Conservation (phyloP, 805 yeast species). For the Metschnikowia rubicola region DNA sequence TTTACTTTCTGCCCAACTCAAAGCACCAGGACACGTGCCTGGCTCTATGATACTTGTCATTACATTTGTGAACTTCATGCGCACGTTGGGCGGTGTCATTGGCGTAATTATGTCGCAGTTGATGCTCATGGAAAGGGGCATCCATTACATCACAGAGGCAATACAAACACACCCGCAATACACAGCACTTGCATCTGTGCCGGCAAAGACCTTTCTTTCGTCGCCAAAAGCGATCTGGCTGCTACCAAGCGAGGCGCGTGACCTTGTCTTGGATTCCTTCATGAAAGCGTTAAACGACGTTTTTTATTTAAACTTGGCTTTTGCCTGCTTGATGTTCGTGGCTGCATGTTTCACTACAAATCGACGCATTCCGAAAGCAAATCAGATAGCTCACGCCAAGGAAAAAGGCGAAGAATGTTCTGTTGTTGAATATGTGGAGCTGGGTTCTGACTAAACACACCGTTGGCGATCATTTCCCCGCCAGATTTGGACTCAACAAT, state of each 20-base stretch:
- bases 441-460: no score
- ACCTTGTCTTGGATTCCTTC: constrained; percentile 23
- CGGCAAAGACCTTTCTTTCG: constrained; percentile 11
- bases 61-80: constrained; percentile 30
- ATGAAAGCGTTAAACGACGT: constrained; percentile 18
- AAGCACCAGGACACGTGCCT: constrained; percentile 33
- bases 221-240: constrained; percentile 27
- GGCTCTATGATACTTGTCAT: constrained; percentile 37
- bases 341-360: constrained; percentile 15
- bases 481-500: no score
- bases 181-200: constrained; percentile 2
- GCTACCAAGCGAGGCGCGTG: constrained; percentile 23
- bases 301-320: constrained; percentile 17
- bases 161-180: constrained; percentile 4
- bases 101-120: constrained; percentile 32
- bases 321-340: constrained; percentile 11
- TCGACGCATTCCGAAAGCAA: constrained; percentile 11
- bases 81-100: constrained; percentile 32
- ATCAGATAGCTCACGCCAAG: constrained; percentile 9
- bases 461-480: no score
- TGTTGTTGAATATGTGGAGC: no score
- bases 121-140: constrained; percentile 19
- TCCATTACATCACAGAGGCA: constrained; percentile 8
- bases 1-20: constrained; percentile 33
- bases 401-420: neutral